Percentiles rank a stretch among this genome's conserved stretches.
These are phyloP conservation scores for Cystobasidiaceae sp. DNA, from an alignment of 1,284 basidiomycete species.

Conservation along the genomic window DNA sequence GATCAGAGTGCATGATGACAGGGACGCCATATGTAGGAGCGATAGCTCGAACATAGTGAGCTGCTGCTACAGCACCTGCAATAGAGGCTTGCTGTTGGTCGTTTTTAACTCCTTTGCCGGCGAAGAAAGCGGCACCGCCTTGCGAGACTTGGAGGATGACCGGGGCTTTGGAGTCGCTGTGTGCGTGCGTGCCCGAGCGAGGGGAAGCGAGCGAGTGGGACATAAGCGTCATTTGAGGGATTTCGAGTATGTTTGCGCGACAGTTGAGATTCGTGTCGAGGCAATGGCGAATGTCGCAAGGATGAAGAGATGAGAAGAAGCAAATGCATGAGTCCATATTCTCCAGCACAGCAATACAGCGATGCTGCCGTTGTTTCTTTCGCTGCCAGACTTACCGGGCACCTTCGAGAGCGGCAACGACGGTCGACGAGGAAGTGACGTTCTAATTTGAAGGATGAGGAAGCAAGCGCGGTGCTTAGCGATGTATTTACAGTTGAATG, in stretches of 20 bases:
- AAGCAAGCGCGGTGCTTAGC: too few relatives aligned
- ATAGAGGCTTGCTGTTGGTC: constrained; percentile 96
- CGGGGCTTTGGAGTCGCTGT: constrained; percentile 82
- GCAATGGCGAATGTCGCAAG: not conserved
- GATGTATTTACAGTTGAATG: too few relatives aligned
- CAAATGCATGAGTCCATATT: not conserved
- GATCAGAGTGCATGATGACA: constrained; percentile 97
- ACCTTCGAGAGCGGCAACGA: constrained; percentile 80
- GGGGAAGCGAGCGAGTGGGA: not conserved
- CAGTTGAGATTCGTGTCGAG: not conserved
- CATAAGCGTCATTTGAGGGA: too few relatives aligned
- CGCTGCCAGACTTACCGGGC: constrained; percentile 64
- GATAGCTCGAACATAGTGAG: constrained; percentile 83
- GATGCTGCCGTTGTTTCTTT: too few relatives aligned
- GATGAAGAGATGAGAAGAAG: too few relatives aligned
- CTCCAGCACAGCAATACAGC: too few relatives aligned
- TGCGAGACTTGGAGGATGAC: constrained; percentile 98
- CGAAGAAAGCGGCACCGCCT: constrained; percentile 93
- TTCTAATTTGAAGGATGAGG: constrained; percentile 39
- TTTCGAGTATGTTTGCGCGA: too few relatives aligned
- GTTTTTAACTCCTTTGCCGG: constrained; percentile 93
- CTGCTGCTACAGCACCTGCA: constrained; percentile 83
- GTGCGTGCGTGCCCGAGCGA: not conserved
- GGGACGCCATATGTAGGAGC: constrained; percentile 88
- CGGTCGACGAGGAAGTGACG: constrained; percentile 66